phyloP scores from a whole-genome alignment of 2,329 filamentous ascomycete species.

The Exophiala dermatitidis region DNA sequence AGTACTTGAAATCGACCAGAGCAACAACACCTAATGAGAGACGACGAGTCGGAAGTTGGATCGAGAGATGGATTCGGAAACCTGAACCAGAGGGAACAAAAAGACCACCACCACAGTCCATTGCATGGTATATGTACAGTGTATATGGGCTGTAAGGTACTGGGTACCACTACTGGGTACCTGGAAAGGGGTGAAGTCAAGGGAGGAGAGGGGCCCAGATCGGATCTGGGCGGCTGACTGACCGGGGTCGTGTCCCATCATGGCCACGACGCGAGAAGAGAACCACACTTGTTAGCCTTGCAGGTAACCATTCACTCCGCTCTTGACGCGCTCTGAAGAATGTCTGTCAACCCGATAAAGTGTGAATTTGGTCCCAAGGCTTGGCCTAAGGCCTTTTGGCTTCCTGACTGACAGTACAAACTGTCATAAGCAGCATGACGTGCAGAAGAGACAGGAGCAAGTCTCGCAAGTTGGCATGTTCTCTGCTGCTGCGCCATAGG shows the following conservation, averaged over 20 bases:
- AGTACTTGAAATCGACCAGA: not conserved
- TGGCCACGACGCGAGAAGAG: not conserved
- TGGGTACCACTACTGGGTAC: not conserved
- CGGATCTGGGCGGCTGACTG: not conserved
- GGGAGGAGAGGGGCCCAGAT: slow-evolving; percentile 7
- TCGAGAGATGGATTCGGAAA: not conserved
- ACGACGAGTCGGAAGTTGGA: not conserved
- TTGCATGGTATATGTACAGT: not conserved
- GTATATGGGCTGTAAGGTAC: not conserved
- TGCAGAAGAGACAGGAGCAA: not conserved
- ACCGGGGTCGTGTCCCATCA: too few relatives aligned
- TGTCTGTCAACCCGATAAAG: not conserved
- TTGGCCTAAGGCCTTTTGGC: not conserved
- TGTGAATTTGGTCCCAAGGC: not conserved
- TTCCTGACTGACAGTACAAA: not conserved
- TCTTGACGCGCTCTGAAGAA: not conserved
- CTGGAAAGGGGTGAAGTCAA: slow-evolving; percentile 4
- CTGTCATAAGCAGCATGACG: not conserved
- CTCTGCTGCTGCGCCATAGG: not conserved
- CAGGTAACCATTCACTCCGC: not conserved
- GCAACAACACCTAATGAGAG: not conserved
- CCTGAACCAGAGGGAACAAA: not conserved
- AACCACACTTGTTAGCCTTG: too few relatives aligned
- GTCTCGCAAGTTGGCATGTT: not conserved
- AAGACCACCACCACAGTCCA: not conserved